These are phyloP conservation scores for Cordyceps cateniannulata DNA, from an alignment of 2,329 filamentous ascomycete genomes.

Conservation along the genomic window DNA sequence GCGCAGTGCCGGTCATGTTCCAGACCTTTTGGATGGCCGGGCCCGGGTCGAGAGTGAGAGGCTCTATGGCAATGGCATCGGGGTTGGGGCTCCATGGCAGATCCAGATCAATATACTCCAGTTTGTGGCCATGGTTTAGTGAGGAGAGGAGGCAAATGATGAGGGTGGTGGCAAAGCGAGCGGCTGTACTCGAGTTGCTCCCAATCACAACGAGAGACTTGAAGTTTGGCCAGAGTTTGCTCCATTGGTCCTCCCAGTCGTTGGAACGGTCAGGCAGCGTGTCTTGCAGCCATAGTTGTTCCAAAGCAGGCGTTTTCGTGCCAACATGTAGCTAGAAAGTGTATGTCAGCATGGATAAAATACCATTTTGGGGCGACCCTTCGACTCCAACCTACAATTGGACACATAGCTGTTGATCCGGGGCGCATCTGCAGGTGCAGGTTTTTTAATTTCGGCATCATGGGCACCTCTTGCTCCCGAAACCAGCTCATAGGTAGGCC, in stretches of 20 bases:
- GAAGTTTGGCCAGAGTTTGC: slow-evolving; percentile 24
- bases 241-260: slow-evolving; percentile 16
- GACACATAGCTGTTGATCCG: slow-evolving; percentile 14
- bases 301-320: slow-evolving; percentile 22
- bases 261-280: slow-evolving; percentile 16
- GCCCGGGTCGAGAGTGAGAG: not conserved
- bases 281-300: slow-evolving; percentile 27
- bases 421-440: slow-evolving; percentile 21
- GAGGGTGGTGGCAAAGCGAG: slow-evolving; percentile 3
- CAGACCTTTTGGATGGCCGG: slow-evolving; percentile 6
- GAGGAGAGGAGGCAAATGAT: slow-evolving; percentile 19
- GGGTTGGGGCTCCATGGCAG: slow-evolving; percentile 17
- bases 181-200: slow-evolving; percentile 13
- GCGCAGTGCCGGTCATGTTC: slow-evolving; percentile 9
- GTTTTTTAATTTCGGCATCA: slow-evolving; percentile 24
- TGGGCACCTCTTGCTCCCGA: slow-evolving; percentile 11
- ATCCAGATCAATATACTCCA: slow-evolving; percentile 27
- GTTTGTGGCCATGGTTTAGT: slow-evolving; percentile 20
- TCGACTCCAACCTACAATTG: slow-evolving; percentile 16
- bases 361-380: not conserved
- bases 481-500: slow-evolving; percentile 19
- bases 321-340: slow-evolving; percentile 23
- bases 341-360: not conserved
- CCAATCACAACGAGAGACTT: slow-evolving; percentile 23
- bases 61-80: slow-evolving; percentile 2